Evolutionary conservation across 306 rosid species (phyloP).

Genomic region (Sindora glabra): DNA sequence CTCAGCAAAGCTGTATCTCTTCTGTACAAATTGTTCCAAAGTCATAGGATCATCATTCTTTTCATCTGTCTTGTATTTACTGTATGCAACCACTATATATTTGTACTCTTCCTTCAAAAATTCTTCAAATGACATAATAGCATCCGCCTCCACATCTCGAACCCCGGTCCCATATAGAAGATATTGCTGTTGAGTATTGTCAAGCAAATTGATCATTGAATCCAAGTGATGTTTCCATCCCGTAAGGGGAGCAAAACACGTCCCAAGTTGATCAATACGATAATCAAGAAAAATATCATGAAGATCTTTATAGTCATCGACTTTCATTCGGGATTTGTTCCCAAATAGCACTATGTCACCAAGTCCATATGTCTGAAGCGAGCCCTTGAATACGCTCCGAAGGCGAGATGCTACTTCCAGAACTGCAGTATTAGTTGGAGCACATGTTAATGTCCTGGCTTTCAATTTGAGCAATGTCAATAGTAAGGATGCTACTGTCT

Average conservation of each 20-base stretch:
- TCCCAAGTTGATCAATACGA: background rate
- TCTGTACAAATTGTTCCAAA: conserved; percentile 22
- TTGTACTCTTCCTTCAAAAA: background rate
- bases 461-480: conserved; percentile 18
- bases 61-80: background rate
- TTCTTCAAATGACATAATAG: conserved; percentile 23
- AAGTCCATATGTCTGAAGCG: background rate
- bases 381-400: background rate
- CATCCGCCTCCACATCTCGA: background rate
- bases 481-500: conserved; percentile 37
- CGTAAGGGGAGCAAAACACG: background rate
- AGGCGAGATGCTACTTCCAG: conserved; percentile 33
- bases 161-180: background rate
- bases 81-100: background rate
- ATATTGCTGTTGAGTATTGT: conserved; percentile 10
- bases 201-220: conserved; percentile 11
- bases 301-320: conserved; percentile 12
- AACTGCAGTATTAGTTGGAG: conserved; percentile 57
- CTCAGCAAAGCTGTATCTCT: background rate
- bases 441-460: conserved; percentile 45
- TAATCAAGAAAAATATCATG: conserved; percentile 22
- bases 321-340: conserved; percentile 23
- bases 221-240: conserved; percentile 22
- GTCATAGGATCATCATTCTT: background rate
- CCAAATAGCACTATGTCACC: conserved; percentile 33